Base-by-base conservation (phyloP, 192 early-diverging fungal genomes). In the Phycomyces nitens region DNA sequence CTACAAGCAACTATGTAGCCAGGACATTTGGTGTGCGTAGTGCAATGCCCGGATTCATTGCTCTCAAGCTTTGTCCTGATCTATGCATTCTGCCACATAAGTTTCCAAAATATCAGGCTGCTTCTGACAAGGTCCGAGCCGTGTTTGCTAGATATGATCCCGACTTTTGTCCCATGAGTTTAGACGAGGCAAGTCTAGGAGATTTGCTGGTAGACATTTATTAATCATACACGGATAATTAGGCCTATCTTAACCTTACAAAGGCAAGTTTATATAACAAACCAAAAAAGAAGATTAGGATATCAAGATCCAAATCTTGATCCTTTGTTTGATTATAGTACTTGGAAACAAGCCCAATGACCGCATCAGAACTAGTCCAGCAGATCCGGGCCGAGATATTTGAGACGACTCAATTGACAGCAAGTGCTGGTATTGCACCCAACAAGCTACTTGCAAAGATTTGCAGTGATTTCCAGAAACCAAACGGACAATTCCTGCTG, bases 1-100 rank as follows among this genome's bases (percentile, higher is more conserved):
- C 66, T 29, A 90, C 88, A 14, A 84, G 85, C 18, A 90, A 89
- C 66, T 90, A 90, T 64, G 74, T 70, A 29, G 88, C 82, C 20
- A 57, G 78, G 40, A 84, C 85, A 50, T 87, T 58, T 66, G 88
- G 88, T 38, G 84, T 89, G 21, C 79, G 88, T 2, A 81, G 80
- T 38, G 88, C 80, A 10, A 88, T 90, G 86, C 86, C 88, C 6
- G 80, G 82, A 2, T 88, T 74, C 56, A 83, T 84, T 41, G 82
- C 82, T 0, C 27, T 68, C 38, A 81, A 77, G 26, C 73, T 90
- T 0, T 90, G 88, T 43, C 85, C 85, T 0, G 63, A 84, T 21
- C 61, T 90, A 5, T 62, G 80, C 16, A 70, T 90, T 0, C 60
- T 89, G 12, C 70, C 68, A 0, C 62, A 64, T 0, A 61, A 78